Base-by-base conservation (phyloP, 768 basidiomycete species). In the Lentinula lateritia region DNA sequence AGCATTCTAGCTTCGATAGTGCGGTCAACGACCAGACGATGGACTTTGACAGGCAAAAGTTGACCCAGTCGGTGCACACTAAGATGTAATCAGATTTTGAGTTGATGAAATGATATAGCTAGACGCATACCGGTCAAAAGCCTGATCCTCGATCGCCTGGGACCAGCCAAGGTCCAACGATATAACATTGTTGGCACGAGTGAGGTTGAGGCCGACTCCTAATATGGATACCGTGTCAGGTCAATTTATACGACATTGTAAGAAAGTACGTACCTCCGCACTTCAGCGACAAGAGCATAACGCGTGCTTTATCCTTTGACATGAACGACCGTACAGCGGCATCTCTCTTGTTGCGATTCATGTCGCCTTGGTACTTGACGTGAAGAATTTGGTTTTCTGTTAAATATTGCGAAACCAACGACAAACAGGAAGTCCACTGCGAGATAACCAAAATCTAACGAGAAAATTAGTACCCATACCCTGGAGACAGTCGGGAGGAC, bases 1-100 rank as follows among this genome's bases (percentile, higher is more conserved):
- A 89, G 75, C 36, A 92, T 84, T n/a, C 89, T 78, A 66, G 90
- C 84, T 67, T 91, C 90, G 36, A 88, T 83, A 0, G 84, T 86
- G 62, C 84, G 75, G 2, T 72, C 68, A 42, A 87, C 84, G 35
- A 87, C 85, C 6, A 87, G 75, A 9, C 85, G 80, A 43, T 84
- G 74, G 12, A 87, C 81, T 20, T 73, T 63, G 12, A 87, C 87
- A 0, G 76, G 60, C 28, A 82, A 75, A 9, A 64, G 72, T 66
- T 88, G 87, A 5, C 86, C 86, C 5, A 86, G 72, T 23, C 85
- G 75, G 66, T 86, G 84, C 6, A 83, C 79, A 36, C 65, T 52
- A 48, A 50, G 42, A 28, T 50, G 8, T 39, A 18, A 9, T 2
- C 36, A 20, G 3, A 9, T 20, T 13, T 28, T 8, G 5, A 43